Conservation (phyloP, 1,139 yeast species). For the Suhomyces coccinellae region DNA sequence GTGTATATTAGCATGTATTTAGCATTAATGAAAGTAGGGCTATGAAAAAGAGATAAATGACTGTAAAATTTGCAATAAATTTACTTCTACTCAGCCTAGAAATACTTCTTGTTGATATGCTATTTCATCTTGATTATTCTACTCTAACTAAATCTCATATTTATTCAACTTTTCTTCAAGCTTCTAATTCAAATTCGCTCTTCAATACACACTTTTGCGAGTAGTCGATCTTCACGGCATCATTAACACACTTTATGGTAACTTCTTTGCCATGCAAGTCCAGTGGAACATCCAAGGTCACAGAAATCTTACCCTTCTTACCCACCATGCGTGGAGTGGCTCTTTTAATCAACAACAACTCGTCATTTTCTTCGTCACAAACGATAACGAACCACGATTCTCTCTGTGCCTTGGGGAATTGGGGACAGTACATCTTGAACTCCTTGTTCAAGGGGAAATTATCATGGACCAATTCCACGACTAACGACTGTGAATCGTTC, state of each 20-base stretch:
- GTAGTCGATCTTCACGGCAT: constrained; percentile 60
- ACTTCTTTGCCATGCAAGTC: constrained; percentile 48
- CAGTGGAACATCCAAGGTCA: constrained; percentile 52
- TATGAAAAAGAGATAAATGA: too few relatives aligned
- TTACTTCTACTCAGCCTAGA: too few relatives aligned
- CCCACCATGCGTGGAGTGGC: constrained; percentile 57
- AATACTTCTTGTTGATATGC: too few relatives aligned
- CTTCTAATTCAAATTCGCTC: not conserved
- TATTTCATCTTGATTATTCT: too few relatives aligned
- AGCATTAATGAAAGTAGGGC: not conserved
- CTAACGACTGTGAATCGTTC: constrained; percentile 31
- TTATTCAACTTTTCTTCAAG: too few relatives aligned
- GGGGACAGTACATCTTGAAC: constrained; percentile 71
- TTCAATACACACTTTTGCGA: constrained; percentile 17
- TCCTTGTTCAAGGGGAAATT: constrained; percentile 56
- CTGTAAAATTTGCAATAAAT: too few relatives aligned
- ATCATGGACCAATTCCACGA: constrained; percentile 52
- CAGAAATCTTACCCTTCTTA: constrained; percentile 43
- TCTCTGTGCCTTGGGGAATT: constrained; percentile 86
- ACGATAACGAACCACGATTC: constrained; percentile 90
- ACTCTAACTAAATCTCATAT: too few relatives aligned
- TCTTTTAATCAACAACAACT: constrained; percentile 62
- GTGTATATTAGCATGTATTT: constrained; percentile 14
- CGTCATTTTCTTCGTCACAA: constrained; percentile 46
- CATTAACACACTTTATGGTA: constrained; percentile 56